Percentiles rank a stretch among this genome's conserved stretches.
These are phyloP conservation scores for Zygotorulaspora florentina DNA, from an alignment of 805 yeast genomes.

Conservation along the genomic window DNA sequence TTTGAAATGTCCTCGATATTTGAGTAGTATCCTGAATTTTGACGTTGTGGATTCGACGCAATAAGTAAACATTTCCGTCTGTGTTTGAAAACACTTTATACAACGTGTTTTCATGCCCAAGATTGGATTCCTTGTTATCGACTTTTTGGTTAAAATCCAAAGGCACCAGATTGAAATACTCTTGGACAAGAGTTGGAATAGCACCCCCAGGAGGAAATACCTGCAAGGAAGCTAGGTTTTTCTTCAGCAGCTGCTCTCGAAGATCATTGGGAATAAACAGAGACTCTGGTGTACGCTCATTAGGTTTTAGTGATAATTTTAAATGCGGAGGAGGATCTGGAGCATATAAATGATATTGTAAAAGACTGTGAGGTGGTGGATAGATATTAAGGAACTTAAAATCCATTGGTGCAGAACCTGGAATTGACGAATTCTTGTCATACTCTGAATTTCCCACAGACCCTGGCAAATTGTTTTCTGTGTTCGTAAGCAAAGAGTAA, in stretches of 20 bases:
- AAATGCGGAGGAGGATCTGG: conserved; percentile 81
- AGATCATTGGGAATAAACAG: conserved; percentile 71
- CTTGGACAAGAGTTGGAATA: conserved; percentile 73
- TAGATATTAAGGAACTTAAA: conserved; percentile 34
- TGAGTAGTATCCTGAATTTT: conserved; percentile 53
- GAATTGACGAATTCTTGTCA: not conserved
- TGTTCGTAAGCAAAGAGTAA: conserved; percentile 1
- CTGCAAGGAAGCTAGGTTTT: conserved; percentile 77
- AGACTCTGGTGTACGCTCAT: conserved; percentile 65
- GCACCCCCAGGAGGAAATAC: conserved; percentile 41
- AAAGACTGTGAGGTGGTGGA: conserved; percentile 39
- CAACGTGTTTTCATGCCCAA: conserved; percentile 53
- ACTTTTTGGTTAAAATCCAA: conserved; percentile 51
- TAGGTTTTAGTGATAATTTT: conserved; percentile 54
- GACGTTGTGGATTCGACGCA: conserved; percentile 67
- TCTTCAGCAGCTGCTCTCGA: conserved; percentile 64
- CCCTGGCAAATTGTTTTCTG: conserved; percentile 5
- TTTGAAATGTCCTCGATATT: conserved; percentile 51
- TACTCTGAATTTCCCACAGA: conserved; percentile 5
- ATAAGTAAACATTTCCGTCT: conserved; percentile 73
- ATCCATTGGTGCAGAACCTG: conserved; percentile 8
- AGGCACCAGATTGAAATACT: conserved; percentile 81
- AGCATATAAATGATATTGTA: conserved; percentile 84
- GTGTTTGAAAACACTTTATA: conserved; percentile 76
- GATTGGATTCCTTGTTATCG: conserved; percentile 34